Evolutionary conservation across 2,329 filamentous ascomycete genomes (phyloP), one percentile per base, ranked within the genome.

Genomic region (Alternaria rosae): DNA sequence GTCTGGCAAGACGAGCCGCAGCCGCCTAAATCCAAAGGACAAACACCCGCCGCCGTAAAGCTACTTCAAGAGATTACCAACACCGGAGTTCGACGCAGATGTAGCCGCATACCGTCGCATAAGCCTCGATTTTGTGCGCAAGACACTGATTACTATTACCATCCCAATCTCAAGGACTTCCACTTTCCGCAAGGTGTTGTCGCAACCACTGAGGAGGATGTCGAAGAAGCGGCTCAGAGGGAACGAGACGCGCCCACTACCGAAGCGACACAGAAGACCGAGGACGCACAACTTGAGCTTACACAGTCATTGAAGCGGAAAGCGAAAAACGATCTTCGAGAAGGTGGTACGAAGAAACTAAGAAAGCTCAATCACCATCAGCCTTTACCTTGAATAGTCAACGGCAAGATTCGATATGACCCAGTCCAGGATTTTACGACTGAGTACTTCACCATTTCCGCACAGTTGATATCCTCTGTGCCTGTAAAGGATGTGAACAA

Each of bases 251-350:
- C 43, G 6, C 6, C 15, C 15, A n/a, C 21, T 2, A 8, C 21
- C 0, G 8, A 1, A 45, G 43, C 43, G 1, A 3, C 2, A n/a
- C 43, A 26, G 4, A 2, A 1, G 0, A 15, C 3, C 23, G 0
- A 26, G 11, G 21, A 45, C 0, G 10, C 43, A 0, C 21, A 25
- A 9, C 43, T 0, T 0, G 21, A 44, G 8, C 1, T n/a, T 6
- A 1, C 43, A 20, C n/a, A 26, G 15, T 15, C 28, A 32, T 32
- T 13, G 9, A 50, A 32, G 47, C 47, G 17, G 30, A 50, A 50
- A 21, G 28, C 47, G 21, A 12, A 50, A 15, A 12, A 23, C 5
- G 17, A 32, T n/a, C 28, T 50, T 50, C 28, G 47, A 35, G 47
- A 50, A 5, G 3, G 8, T 3, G 15, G 17, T n/a, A 5, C 8